phyloP scores from a whole-genome alignment of 257 asterid species.

The Solanum lycopersicoides region DNA sequence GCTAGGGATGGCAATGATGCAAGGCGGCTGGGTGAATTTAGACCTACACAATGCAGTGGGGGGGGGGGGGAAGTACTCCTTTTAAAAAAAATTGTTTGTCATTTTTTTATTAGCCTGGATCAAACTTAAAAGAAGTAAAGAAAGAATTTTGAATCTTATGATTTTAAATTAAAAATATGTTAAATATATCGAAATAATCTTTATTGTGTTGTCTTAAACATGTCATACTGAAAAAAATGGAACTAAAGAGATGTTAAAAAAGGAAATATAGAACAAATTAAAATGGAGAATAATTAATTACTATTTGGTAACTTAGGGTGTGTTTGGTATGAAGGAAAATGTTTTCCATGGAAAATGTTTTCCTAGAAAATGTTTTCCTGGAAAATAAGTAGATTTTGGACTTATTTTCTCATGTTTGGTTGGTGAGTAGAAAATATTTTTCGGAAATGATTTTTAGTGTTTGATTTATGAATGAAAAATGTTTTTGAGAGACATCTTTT shows the following conservation, averaged over 20 bases:
- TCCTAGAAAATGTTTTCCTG: no score
- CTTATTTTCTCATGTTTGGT: no score
- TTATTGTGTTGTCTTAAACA: not conserved
- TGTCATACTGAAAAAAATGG: no score
- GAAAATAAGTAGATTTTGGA: no score
- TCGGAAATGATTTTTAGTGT: no score
- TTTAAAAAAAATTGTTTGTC: not conserved
- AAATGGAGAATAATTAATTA: not conserved
- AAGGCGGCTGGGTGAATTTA: not conserved
- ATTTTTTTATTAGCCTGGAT: not conserved
- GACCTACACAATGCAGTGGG: not conserved
- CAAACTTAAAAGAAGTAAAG: not conserved
- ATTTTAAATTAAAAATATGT: not conserved
- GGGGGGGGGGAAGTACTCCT: not conserved
- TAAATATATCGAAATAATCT: not conserved
- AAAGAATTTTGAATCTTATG: not conserved
- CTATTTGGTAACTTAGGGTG: not conserved
- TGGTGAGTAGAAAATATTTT: no score
- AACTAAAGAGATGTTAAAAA: no score
- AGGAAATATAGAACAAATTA: not conserved
- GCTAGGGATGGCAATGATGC: not conserved
- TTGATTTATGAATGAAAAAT: no score
- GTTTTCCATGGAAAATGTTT: no score
- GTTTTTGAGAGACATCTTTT: no score
- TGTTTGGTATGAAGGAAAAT: no score